Evolutionary conservation across 805 yeast species (phyloP).

Genomic region (Candida boleticola): DNA sequence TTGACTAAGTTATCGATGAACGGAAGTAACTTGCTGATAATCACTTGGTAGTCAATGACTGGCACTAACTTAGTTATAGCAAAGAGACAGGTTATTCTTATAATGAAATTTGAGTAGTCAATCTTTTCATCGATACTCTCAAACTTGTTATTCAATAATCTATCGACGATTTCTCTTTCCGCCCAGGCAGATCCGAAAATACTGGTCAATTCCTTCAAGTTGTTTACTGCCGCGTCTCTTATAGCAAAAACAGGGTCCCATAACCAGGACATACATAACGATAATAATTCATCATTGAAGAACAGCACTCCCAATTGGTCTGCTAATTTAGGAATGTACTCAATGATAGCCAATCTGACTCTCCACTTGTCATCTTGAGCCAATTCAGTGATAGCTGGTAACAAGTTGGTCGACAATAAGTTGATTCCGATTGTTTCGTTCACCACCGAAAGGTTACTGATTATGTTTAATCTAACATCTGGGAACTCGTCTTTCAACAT

Average conservation of each 20-base stretch:
- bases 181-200: constrained; percentile 97
- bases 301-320: constrained; percentile 91
- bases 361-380: constrained; percentile 98
- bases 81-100: constrained; percentile 86
- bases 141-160: constrained; percentile 51
- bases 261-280: constrained; percentile 93
- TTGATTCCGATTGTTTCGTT: constrained; percentile 94
- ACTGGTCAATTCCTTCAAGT: constrained; percentile 72
- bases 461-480: constrained; percentile 91
- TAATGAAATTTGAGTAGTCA: constrained; percentile 73
- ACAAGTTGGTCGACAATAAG: constrained; percentile 74
- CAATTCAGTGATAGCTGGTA: constrained; percentile 94
- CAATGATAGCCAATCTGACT: constrained; percentile 93
- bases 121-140: constrained; percentile 26
- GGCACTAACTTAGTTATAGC: constrained; percentile 82
- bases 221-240: constrained; percentile 91
- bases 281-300: constrained; percentile 88
- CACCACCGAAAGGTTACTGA: constrained; percentile 86
- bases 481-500: constrained; percentile 98
- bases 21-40: constrained; percentile 70
- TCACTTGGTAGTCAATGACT: constrained; percentile 57
- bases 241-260: constrained; percentile 98
- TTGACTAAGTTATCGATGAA: constrained; percentile 67
- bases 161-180: constrained; percentile 72
- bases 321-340: constrained; percentile 92